Evolutionary conservation across 2,329 filamentous ascomycete species (phyloP), one percentile per base, ranked within the genome.

Genomic region (Colletotrichum paranaense): DNA sequence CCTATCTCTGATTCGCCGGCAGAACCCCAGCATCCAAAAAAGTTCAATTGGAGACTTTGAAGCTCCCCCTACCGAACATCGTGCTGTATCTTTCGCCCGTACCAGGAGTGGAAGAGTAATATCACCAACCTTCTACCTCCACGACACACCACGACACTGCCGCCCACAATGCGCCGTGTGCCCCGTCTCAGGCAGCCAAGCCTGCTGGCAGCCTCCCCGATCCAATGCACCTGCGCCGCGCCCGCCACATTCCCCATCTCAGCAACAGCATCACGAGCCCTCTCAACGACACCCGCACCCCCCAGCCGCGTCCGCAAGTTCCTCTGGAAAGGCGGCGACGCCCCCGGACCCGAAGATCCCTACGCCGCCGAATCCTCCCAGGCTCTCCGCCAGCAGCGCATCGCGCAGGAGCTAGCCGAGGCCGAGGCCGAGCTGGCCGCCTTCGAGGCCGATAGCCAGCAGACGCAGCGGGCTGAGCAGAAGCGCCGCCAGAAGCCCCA

Each of bases 151-250:
- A 63, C 26, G 5, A 62, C 53, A 63, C 22, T 53, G 7, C 14
- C 55, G 28, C 58, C 58, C 74, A 80, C 74, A 76, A 86, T 87
- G 84, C 79, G 84, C 72, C 83, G 85, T 80, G 81, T 86, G 84
- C 77, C 83, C 70, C 79, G 82, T 75, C 76, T 82, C 75, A 78
- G 80, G 77, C 79, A 80, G 49, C 78, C 84, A 4, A 78, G 80
- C 52, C 78, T 85, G 5, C 77, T 75, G 77, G 75, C 79, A 77
- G 74, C 76, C 83, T 67, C 78, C 76, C 26, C 62, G 38, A 26
- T 49, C 4, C 46, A 55, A 4, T 74, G 72, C 68, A 38, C 62
- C 60, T 73, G 71, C 56, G 67, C 67, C 68, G 74, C 78, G 68
- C 74, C 78, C 26, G 67, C 64, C 38, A 72, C 67, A 74, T 42